A percentile compares a stretch with the other conserved stretches of the same genome.
Evolutionary conservation across 805 yeast genomes (phyloP).

Genomic region (Yamadazyma takamatsuzukensis): DNA sequence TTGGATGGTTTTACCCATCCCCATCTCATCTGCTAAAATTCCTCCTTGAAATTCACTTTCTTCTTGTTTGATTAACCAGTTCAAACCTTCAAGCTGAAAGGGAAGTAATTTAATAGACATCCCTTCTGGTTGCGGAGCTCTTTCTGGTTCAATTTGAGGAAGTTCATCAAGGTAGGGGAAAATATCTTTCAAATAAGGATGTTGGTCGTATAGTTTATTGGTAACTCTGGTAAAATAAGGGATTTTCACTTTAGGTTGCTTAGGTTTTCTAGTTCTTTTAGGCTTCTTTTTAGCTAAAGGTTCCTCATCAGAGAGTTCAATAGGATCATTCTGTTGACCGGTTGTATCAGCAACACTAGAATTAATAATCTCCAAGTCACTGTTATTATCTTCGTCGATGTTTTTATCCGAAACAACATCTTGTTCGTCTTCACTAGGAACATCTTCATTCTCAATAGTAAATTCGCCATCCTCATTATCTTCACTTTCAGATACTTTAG

Average conservation of each 20-base stretch:
- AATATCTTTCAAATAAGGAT: conserved; percentile 72
- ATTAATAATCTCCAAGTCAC: conserved; percentile 4
- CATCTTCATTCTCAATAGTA: conserved; percentile 6
- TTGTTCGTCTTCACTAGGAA: conserved; percentile 24
- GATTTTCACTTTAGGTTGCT: conserved; percentile 51
- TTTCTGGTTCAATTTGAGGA: conserved; percentile 45
- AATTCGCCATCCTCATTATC: conserved; percentile 22
- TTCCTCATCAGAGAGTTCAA: conserved; percentile 9
- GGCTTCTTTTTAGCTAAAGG: conserved; percentile 18
- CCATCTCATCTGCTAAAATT: conserved; percentile 97
- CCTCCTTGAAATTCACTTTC: conserved; percentile 80
- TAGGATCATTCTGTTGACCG: conserved; percentile 1
- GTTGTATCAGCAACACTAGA: conserved; percentile 1
- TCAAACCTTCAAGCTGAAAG: conserved; percentile 88
- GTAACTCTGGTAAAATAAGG: conserved; percentile 73
- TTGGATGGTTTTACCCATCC: conserved; percentile 98
- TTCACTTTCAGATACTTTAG: conserved; percentile 9
- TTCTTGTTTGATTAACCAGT: conserved; percentile 87
- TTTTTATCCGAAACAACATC: conserved; percentile 40
- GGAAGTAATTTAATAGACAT: conserved; percentile 75
- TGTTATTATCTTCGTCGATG: neutral
- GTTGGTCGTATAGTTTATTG: conserved; percentile 61
- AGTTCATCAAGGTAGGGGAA: conserved; percentile 59
- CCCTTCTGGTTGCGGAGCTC: conserved; percentile 73
- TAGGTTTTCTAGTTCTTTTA: conserved; percentile 11